Evolutionary conservation across 768 basidiomycete genomes (phyloP).

Genomic region (Tephrocybe rancida): DNA sequence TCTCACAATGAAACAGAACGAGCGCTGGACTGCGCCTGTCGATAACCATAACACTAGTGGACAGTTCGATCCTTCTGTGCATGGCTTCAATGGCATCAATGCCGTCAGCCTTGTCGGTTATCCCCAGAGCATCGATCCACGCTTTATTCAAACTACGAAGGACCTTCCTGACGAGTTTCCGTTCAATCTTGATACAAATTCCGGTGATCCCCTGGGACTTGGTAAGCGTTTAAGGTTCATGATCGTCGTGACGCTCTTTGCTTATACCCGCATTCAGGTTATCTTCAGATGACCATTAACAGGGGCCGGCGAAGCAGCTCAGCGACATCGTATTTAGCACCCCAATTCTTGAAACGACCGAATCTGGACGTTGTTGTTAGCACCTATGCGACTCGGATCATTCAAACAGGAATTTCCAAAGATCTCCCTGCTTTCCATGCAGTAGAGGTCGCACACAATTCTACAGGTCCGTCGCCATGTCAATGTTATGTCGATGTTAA

Average conservation of each 20-base stretch:
- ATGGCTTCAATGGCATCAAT: conserved; percentile 24
- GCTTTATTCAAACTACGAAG: conserved; percentile 24
- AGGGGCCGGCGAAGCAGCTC: background rate
- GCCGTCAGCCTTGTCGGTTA: conserved; percentile 23
- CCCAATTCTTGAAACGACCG: background rate
- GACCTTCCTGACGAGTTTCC: conserved; percentile 18
- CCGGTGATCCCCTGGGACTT: conserved; percentile 16
- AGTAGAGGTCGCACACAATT: background rate
- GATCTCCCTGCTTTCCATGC: background rate
- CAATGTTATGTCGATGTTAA: too few species aligned
- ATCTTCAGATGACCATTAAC: background rate
- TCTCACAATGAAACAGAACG: too few species aligned
- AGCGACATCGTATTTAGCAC: background rate
- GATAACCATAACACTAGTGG: conserved; percentile 28
- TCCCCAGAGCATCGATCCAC: conserved; percentile 18
- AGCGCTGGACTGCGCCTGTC: background rate
- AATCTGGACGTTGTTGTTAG: background rate
- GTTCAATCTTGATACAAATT: conserved; percentile 17
- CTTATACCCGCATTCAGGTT: background rate
- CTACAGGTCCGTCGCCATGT: background rate
- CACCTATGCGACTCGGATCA: background rate
- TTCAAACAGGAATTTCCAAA: background rate
- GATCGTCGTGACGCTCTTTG: background rate
- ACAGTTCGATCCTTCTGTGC: conserved; percentile 28
- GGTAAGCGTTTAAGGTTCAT: conserved; percentile 6